These are phyloP conservation scores for Bromus sterilis DNA, from an alignment of 176 grass and related monocot species.

Conservation along the genomic window DNA sequence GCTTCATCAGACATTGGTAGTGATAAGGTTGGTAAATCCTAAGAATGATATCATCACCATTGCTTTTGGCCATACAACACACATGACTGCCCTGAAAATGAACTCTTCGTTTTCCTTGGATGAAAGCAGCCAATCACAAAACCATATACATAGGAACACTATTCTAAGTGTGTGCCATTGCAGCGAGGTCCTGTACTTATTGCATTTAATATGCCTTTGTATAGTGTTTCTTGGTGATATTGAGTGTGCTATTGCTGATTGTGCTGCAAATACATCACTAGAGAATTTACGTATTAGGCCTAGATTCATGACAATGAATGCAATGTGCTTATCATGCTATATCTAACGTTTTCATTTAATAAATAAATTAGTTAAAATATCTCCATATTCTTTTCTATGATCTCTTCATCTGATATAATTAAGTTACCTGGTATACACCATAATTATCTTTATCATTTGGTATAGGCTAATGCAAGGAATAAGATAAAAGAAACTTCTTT, in stretches of 20 bases:
- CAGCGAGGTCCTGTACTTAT: background rate
- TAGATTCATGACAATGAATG: background rate
- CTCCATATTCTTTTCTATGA: background rate
- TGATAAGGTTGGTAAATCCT: slow-evolving; percentile 70
- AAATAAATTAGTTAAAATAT: background rate
- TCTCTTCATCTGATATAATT: background rate
- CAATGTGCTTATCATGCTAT: background rate
- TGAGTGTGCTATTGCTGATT: background rate
- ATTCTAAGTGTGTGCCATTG: background rate
- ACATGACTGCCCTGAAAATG: background rate
- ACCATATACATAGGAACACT: background rate
- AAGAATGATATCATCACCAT: background rate
- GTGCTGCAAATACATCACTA: background rate
- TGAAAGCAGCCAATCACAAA: background rate
- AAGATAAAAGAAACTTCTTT: slow-evolving; percentile 58
- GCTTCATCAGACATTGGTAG: slow-evolving; percentile 43
- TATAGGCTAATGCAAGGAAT: slow-evolving; percentile 67
- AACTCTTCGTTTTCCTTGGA: background rate
- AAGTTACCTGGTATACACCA: background rate
- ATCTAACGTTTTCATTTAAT: background rate
- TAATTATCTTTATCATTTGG: slow-evolving; percentile 11
- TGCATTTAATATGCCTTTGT: background rate
- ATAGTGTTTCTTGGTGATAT: background rate
- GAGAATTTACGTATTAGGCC: background rate
- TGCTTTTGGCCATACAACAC: background rate